Base-by-base conservation (phyloP, 805 yeast species). In the Hanseniaspora valbyensis region DNA sequence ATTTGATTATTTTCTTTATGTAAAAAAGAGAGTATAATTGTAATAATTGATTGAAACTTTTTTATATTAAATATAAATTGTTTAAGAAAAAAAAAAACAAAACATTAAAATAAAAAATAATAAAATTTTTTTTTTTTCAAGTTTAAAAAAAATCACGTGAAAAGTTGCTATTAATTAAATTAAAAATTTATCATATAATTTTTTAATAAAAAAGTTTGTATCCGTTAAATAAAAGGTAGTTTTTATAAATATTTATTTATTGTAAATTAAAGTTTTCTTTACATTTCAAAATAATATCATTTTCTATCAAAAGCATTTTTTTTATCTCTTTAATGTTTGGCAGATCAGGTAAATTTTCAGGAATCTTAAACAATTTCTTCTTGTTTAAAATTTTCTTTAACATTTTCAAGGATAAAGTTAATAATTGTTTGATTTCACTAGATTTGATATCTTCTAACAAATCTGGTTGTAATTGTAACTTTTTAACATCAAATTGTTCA, bases 301-400 rank as follows among this genome's bases (percentile, higher is more conserved):
- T 50, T 24, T 50, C 53, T 21, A 44, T 42, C n/a, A 43, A 16
- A 8, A 50, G 25, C 19, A 44, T 32, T 12, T 44, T 50, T 28
- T 21, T 38, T 8, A 50, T 44, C 14, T 44, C 40, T 14, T 28
- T 18, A 12, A 32, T 43, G 29, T 43, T 26, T 16, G 44, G 44
- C 13, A 46, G 14, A 7, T 33, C 13, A 14, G 40, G 41, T 2
- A 33, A 16, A 4, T 39, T 34, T 26, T 43, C 49, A 25, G 53
- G 53, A 8, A 50, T 38, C 22, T 36, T 34, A n/a, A 44, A 44
- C 13, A 50, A 21, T 9, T 25, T 25, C 22, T 50, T 50, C 30
- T 44, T 44, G 21, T 28, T 16, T 8, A 50, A 4, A 4, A 44
- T 39, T 2, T 19, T 44, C n/a, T 44, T 39, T 4, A 50, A 24